A percentile compares a stretch with the other conserved stretches of the same genome.
These are phyloP conservation scores for Leptographium lundbergii DNA, from an alignment of 2,329 filamentous ascomycete species.

Conservation along the genomic window DNA sequence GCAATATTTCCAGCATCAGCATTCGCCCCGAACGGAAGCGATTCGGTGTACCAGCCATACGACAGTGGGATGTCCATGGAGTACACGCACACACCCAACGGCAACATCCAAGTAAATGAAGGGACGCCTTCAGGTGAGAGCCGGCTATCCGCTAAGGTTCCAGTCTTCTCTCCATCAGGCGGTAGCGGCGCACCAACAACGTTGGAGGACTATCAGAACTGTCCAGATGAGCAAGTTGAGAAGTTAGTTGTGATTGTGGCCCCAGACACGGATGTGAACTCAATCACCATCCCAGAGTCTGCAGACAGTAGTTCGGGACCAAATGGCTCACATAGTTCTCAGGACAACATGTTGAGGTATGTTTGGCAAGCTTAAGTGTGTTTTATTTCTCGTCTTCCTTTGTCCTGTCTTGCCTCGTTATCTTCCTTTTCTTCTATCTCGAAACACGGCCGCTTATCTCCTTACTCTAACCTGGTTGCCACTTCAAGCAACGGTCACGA, in stretches of 20 bases:
- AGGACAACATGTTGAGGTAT: background rate
- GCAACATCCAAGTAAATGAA: conserved; percentile 26
- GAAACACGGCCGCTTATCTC: too few relatives aligned
- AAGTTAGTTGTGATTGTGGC: conserved; percentile 17
- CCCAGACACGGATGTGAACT: conserved; percentile 8
- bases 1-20: conserved; percentile 12
- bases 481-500: background rate
- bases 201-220: conserved; percentile 20
- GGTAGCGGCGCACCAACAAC: conserved; percentile 12
- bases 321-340: background rate
- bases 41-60: conserved; percentile 19
- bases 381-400: background rate
- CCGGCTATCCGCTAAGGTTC: conserved; percentile 48
- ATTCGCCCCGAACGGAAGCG: conserved; percentile 17
- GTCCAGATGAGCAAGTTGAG: conserved; percentile 19
- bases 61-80: background rate
- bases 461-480: background rate
- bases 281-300: background rate
- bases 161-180: conserved; percentile 42
- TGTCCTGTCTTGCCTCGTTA: background rate
- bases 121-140: conserved; percentile 27
- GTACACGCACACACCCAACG: conserved; percentile 12
- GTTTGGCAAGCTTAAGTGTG: background rate
- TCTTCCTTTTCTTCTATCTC: background rate
- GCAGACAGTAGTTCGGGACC: conserved; percentile 7